phyloP scores from a whole-genome alignment of 179 eudicot genomes.

The Patellifolia procumbens region DNA sequence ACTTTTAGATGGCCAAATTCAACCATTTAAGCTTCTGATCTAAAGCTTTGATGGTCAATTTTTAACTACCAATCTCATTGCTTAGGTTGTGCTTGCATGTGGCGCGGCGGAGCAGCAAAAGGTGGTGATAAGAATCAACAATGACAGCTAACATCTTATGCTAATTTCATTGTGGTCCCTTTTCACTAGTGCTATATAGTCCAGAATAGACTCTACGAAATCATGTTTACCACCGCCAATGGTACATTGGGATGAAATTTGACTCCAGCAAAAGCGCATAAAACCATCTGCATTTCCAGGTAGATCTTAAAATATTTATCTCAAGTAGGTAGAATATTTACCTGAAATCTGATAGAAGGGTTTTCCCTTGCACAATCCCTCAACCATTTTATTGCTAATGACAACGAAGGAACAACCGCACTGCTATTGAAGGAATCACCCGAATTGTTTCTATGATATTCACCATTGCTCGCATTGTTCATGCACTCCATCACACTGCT shows the following conservation, averaged over 20 bases:
- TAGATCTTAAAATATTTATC: background rate
- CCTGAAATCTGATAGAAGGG: conserved; percentile 71
- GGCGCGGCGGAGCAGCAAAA: no score
- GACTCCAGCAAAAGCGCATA: background rate
- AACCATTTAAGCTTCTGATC: no score
- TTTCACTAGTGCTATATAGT: background rate
- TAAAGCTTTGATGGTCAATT: no score
- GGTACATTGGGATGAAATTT: background rate
- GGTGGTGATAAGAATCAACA: no score
- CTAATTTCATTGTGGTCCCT: background rate
- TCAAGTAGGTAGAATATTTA: conserved; percentile 19
- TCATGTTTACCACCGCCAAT: no score
- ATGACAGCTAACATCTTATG: background rate
- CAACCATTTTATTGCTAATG: conserved; percentile 65
- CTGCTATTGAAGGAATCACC: conserved; percentile 45
- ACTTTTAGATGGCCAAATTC: no score
- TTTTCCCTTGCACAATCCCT: conserved; percentile 64
- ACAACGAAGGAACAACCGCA: conserved; percentile 70
- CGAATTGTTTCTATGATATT: conserved; percentile 27
- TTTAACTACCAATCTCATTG: no score
- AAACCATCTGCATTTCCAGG: background rate
- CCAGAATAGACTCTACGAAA: background rate
- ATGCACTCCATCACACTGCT: conserved; percentile 25
- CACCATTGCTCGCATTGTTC: conserved; percentile 29
- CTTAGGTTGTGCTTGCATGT: no score